Base-by-base conservation (phyloP, 495 filamentous ascomycete species). In the Ascobolus immersus region DNA sequence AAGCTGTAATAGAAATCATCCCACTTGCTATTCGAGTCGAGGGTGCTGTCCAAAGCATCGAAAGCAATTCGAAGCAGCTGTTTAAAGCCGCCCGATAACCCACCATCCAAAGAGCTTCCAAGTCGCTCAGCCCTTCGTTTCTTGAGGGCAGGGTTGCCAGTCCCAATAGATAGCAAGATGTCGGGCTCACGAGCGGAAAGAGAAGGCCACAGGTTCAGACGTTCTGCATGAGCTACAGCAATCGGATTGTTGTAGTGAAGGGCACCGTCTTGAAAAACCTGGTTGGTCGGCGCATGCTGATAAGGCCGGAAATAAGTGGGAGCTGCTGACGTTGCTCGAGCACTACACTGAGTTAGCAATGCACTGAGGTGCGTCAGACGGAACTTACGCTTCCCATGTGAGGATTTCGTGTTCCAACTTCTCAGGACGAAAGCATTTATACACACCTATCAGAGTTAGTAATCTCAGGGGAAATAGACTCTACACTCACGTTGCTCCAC, bases 251-350 rank as follows among this genome's bases (percentile, higher is more conserved):
- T 55, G 25, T 43, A 27, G 10, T 17, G 7, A 14, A 48, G 31
- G 9, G 37, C 45, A 2, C 45, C 45, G 15, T 48, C 45, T 19
- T 34, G 42, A 21, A 52, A 53, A 0, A 52, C 38, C 17, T 43
- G 48, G n/a, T 43, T 44, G 27, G 47, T 50, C 37, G 37, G 33
- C 13, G 45, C 36, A 20, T 52, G 44, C 21, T 51, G 40, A 35
- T 58, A 61, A 4, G 55, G 50, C 39, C 57, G 56, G 49, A 64
- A 65, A 24, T 48, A 52, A 5, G 40, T 46, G 4, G 58, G 59
- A 7, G 57, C 51, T 4, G 62, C 60, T 10, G 60, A 51, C 2
- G 64, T 59, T 14, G 60, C 58, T 7, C 61, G 52, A n/a, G 55
- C 56, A 2, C 55, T 58, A 27, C 6, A 45, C 18, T 13, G 12